Conservation (phyloP, 805 yeast genomes). For the Metschnikowia rubicola region DNA sequence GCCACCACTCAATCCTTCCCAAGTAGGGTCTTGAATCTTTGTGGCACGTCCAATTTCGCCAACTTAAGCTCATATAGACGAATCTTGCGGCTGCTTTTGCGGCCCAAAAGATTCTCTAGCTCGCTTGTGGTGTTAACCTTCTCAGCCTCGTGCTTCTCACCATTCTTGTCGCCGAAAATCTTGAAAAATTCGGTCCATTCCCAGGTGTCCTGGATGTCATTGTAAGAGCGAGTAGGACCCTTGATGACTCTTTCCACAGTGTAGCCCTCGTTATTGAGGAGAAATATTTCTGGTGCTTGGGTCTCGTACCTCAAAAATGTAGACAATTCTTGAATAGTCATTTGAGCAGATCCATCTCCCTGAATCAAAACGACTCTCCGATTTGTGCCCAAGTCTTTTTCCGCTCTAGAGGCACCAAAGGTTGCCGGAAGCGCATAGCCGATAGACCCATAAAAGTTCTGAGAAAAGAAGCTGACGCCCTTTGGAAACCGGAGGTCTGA, state of each 20-base stretch:
- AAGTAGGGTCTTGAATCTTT: conserved; percentile 20
- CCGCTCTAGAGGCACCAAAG: conserved; percentile 76
- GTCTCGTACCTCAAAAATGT: conserved; percentile 57
- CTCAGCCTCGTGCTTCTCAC: conserved; percentile 22
- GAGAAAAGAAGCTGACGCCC: conserved; percentile 52
- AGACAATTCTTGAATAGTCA: conserved; percentile 85
- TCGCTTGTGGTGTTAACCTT: conserved; percentile 19
- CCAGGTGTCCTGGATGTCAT: conserved; percentile 82
- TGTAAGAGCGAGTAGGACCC: conserved; percentile 74
- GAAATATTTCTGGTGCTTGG: conserved; percentile 59
- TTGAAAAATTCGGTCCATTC: conserved; percentile 68
- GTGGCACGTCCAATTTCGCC: conserved; percentile 27
- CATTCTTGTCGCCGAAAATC: conserved; percentile 53
- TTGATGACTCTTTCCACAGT: conserved; percentile 84
- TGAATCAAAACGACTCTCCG: conserved; percentile 69
- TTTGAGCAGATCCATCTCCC: conserved; percentile 94
- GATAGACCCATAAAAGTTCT: conserved; percentile 77
- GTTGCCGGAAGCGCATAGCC: conserved; percentile 88
- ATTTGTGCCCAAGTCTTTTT: conserved; percentile 46
- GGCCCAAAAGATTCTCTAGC: conserved; percentile 19
- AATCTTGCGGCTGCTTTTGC: conserved; percentile 18
- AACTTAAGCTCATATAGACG: conserved; percentile 26
- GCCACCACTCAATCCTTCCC: neutral
- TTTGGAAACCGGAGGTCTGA: conserved; percentile 64
- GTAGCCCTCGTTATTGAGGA: conserved; percentile 84